Base-by-base conservation (phyloP, 2,329 filamentous ascomycete genomes). In the Penicillium sp. region DNA sequence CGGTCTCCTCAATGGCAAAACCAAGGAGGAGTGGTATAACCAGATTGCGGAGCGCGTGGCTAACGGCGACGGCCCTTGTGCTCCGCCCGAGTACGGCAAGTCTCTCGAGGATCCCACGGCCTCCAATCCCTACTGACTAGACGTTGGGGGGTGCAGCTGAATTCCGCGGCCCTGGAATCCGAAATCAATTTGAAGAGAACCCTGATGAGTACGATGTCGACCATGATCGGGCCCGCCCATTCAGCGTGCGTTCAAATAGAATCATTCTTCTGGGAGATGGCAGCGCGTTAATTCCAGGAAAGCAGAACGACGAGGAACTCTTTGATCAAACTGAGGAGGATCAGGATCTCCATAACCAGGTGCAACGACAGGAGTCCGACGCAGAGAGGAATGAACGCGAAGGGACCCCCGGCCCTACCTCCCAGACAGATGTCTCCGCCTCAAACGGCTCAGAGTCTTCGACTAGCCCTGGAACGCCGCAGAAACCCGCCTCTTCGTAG, bases 11-110 rank as follows among this genome's bases (percentile, higher is more conserved):
- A 88, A 91, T 74, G 95, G 94, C 78, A 93, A 91, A 85, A 91
- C 89, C 71, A 96, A 96, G 86, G 93, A 97, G 75, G 91, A 97
- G 82, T 99, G 95, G 95, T 99, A 99, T 79, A 92, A 97, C 74
- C 90, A 93, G 83, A 91, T 99, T 78, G 92, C 90, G 73, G 92
- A 91, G 83, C 88, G 95, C 76, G 95, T 99, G 79, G 92, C 93
- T 71, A 93, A 94, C 77, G 95, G 94, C 80, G 95, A 99, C 81
- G 95, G 95, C 73, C 95, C 95, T 78, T 98, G 94, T 84, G 95
- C 95, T 79, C 95, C 95, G 81, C 95, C 94, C 75, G 95, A 99
- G 89, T 99, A 98, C 85, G 95, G 95, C 93, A 94, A 90, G 92
- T 88, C 82, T 82, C 77, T 76, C 77, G 81, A 80, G 78, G 75